phyloP scores from a whole-genome alignment of 805 yeast genomes.

The Blastobotrys terrestris region DNA sequence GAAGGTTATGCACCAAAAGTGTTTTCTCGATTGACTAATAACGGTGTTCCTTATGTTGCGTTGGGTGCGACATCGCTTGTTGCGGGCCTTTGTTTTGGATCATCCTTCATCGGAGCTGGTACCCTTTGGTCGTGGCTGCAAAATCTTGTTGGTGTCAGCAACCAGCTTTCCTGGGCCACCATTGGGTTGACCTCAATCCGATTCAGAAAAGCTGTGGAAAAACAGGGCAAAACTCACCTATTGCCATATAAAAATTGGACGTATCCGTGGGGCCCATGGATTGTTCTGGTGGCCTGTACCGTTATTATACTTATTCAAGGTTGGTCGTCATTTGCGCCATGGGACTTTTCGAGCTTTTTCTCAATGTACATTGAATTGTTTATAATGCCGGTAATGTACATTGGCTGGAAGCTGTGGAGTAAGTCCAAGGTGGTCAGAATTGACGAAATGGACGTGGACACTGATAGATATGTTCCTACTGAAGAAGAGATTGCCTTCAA shows the following conservation, averaged over 20 bases:
- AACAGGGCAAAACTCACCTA: conserved; percentile 36
- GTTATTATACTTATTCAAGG: conserved; percentile 55
- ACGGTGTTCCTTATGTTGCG: conserved; percentile 49
- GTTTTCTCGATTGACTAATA: conserved; percentile 40
- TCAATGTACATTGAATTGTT: conserved; percentile 61
- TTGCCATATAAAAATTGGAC: conserved; percentile 46
- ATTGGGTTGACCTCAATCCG: conserved; percentile 50
- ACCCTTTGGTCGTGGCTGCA: conserved; percentile 50
- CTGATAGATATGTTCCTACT: conserved; percentile 58
- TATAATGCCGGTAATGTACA: conserved; percentile 46
- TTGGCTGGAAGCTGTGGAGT: conserved; percentile 52
- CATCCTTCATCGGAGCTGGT: conserved; percentile 47
- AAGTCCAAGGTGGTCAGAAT: conserved; percentile 59
- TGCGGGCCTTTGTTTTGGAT: conserved; percentile 56
- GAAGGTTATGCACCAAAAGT: conserved; percentile 55
- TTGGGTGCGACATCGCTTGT: conserved; percentile 44
- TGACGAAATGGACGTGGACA: conserved; percentile 72
- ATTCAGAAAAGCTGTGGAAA: conserved; percentile 42
- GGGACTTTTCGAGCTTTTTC: conserved; percentile 59
- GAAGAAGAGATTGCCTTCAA: conserved; percentile 42
- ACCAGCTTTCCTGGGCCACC: conserved; percentile 57
- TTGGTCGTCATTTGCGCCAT: conserved; percentile 57
- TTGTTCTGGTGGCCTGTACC: conserved; percentile 41
- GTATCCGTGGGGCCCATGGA: conserved; percentile 45
- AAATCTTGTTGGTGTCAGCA: conserved; percentile 56